Percentiles rank a stretch among this genome's conserved stretches.
phyloP scores from a whole-genome alignment of 1,284 basidiomycete genomes.

The Naganishia sp. region DNA sequence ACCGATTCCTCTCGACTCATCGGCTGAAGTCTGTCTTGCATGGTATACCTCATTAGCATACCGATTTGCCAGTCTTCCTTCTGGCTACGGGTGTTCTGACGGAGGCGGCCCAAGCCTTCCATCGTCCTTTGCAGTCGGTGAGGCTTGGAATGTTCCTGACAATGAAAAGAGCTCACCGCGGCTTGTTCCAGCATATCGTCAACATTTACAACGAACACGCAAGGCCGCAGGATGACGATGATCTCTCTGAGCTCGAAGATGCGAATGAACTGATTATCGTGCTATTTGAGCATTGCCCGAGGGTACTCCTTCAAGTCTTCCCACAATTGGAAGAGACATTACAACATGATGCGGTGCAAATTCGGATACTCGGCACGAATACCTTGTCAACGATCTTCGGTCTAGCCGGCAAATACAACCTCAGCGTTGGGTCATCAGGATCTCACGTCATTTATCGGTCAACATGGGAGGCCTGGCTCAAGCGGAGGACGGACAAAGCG shows the following conservation, averaged over 20 bases:
- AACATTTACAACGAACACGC: constrained; percentile 35
- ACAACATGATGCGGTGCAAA: constrained; percentile 65
- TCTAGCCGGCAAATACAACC: constrained; percentile 59
- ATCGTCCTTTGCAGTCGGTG: constrained; percentile 77
- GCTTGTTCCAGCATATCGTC: constrained; percentile 6
- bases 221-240: constrained; percentile 48
- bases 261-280: constrained; percentile 85
- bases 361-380: constrained; percentile 77
- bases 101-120: constrained; percentile 77
- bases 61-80: constrained; percentile 74
- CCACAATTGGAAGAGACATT: constrained; percentile 92
- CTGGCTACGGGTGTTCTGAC: constrained; percentile 89
- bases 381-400: constrained; percentile 89
- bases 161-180: background rate
- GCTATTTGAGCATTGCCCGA: constrained; percentile 77
- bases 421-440: constrained; percentile 55
- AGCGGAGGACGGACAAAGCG: constrained; percentile 75
- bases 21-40: constrained; percentile 5
- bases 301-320: constrained; percentile 82
- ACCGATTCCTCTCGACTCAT: background rate
- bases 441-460: constrained; percentile 73
- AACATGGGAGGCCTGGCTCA: constrained; percentile 84
- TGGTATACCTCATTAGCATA: constrained; percentile 55
- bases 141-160: constrained; percentile 20
- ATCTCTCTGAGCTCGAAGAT: constrained; percentile 59